Conservation (phyloP, 2,329 filamentous ascomycete genomes). For the Stromatinia cepivora region DNA sequence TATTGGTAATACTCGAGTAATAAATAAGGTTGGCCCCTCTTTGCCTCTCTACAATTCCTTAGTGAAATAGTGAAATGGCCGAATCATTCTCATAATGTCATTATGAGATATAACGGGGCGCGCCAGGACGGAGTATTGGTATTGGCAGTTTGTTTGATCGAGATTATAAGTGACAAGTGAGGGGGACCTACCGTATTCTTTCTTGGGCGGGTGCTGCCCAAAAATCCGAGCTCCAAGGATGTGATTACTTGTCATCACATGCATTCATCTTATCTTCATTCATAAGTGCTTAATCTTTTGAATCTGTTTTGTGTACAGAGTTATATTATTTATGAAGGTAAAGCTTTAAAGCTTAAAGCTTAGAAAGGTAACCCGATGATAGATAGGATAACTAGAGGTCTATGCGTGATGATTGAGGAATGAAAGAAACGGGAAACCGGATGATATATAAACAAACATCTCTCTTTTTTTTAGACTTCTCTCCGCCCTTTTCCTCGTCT, state of each 20-base stretch:
- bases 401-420: no score
- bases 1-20: conserved; percentile 4
- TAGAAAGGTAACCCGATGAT: no score
- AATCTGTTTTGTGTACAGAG: neutral
- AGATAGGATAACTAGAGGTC: no score
- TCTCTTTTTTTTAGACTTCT: no score
- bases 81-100: neutral
- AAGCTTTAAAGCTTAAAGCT: neutral
- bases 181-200: no score
- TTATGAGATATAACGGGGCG: neutral
- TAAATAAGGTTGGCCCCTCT: conserved; percentile 6
- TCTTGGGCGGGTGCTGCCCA: neutral
- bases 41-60: conserved; percentile 1
- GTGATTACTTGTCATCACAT: conserved; percentile 3
- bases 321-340: neutral
- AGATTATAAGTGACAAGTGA: no score
- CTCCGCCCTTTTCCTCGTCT: no score
- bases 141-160: no score
- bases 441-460: no score
- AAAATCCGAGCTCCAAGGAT: neutral
- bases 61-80: neutral
- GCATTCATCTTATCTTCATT: conserved; percentile 10
- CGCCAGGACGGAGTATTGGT: no score
- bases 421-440: no score
- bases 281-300: neutral